Conservation (phyloP, 345 rosid genomes). For the Gossypium anomalum region DNA sequence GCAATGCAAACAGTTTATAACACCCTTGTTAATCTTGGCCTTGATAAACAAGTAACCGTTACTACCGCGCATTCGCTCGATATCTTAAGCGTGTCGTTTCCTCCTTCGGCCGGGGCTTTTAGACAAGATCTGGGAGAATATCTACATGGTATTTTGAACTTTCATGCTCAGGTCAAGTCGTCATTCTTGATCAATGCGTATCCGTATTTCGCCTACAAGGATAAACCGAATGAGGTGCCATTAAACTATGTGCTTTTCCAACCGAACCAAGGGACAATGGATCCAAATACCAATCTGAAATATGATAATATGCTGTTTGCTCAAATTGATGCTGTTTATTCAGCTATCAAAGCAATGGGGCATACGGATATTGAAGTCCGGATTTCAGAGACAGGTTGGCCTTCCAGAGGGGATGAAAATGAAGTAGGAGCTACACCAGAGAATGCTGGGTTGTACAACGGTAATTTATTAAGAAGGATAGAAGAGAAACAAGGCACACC, state of each 20-base stretch:
- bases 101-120: slow-evolving; percentile 76
- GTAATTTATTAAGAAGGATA: slow-evolving; percentile 52
- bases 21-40: slow-evolving; percentile 49
- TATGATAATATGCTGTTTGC: slow-evolving; percentile 96
- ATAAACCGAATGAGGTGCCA: slow-evolving; percentile 43
- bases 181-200: slow-evolving; percentile 89
- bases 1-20: slow-evolving; percentile 66
- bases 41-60: slow-evolving; percentile 61
- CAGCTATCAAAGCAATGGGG: slow-evolving; percentile 75
- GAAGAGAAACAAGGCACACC: slow-evolving; percentile 67
- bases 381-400: slow-evolving; percentile 99
- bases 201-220: slow-evolving; percentile 82
- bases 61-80: slow-evolving; percentile 67
- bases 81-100: slow-evolving; percentile 52
- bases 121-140: slow-evolving; percentile 44
- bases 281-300: slow-evolving; percentile 53
- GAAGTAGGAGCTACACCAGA: slow-evolving; percentile 75
- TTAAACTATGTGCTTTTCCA: slow-evolving; percentile 75
- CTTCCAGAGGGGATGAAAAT: slow-evolving; percentile 68
- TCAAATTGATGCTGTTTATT: slow-evolving; percentile 82
- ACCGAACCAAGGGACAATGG: slow-evolving; percentile 62
- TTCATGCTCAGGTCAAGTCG: slow-evolving; percentile 56
- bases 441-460: slow-evolving; percentile 72
- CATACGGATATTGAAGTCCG: slow-evolving; percentile 53
- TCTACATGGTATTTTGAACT: slow-evolving; percentile 52